These are phyloP conservation scores for Astrephomene gubernaculifera DNA, from an alignment of 139 green algal genomes.

Conservation along the genomic window DNA sequence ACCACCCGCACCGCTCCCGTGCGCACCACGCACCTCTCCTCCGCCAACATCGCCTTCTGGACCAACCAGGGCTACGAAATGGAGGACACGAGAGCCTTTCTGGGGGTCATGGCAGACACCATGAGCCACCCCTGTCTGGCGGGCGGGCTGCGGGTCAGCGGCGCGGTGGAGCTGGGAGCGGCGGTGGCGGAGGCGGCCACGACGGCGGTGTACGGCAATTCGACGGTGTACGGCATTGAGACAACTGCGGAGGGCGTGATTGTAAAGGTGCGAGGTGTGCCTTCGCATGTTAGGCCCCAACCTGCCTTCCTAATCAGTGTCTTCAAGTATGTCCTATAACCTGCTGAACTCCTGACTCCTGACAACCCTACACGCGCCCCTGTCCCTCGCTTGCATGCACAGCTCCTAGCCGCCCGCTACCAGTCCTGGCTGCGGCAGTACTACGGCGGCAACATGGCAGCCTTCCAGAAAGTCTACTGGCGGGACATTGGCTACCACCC, in stretches of 20 bases:
- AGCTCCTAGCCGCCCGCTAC: too few relatives aligned
- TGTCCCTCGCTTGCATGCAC: too few relatives aligned
- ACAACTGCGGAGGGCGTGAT: too few relatives aligned
- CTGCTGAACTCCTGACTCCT: too few relatives aligned
- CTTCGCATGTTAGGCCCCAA: too few relatives aligned
- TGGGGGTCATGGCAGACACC: background rate
- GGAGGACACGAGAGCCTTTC: background rate
- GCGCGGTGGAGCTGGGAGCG: background rate
- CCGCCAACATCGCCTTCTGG: background rate
- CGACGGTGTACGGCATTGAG: too few relatives aligned
- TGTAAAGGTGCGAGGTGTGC: too few relatives aligned
- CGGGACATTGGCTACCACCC: conserved; percentile 16
- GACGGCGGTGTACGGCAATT: too few relatives aligned
- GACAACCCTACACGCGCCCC: too few relatives aligned
- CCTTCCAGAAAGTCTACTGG: conserved; percentile 10
- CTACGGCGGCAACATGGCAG: background rate
- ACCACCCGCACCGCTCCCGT: background rate
- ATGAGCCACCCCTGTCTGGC: conserved; percentile 14
- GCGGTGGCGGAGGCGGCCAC: background rate
- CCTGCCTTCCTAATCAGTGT: too few relatives aligned
- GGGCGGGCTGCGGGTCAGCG: background rate
- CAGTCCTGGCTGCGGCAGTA: background rate
- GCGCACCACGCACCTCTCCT: conserved; percentile 7
- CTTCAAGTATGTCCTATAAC: too few relatives aligned
- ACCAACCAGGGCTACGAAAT: background rate